Conservation (phyloP, 345 rosid species). For the Gossypium stocksii region DNA sequence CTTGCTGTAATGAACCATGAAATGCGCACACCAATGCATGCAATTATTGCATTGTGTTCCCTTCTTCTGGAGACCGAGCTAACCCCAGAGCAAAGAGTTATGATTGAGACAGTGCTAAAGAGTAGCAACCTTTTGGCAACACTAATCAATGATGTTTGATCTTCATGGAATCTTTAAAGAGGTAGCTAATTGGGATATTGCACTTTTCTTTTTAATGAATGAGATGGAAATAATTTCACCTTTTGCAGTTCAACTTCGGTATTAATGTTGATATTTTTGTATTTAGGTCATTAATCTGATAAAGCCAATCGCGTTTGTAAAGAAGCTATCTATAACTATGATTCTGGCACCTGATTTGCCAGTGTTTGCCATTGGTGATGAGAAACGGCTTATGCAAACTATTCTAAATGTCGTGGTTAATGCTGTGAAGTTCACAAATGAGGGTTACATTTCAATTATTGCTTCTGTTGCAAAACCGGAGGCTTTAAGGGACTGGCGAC, state of each 20-base stretch:
- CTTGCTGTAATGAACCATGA: constrained; percentile 97
- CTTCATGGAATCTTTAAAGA: constrained; percentile 65
- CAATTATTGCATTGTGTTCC: constrained; percentile 79
- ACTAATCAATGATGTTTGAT: constrained; percentile 80
- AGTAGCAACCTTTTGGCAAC: constrained; percentile 88
- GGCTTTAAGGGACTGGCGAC: constrained; percentile 58
- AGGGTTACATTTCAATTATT: constrained; percentile 62
- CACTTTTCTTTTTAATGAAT: background rate
- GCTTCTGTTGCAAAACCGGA: constrained; percentile 82
- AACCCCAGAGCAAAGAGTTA: constrained; percentile 73
- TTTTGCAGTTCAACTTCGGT: background rate
- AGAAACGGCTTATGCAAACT: constrained; percentile 79
- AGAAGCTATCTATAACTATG: constrained; percentile 59
- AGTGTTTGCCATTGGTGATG: constrained; percentile 68
- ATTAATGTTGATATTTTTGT: background rate
- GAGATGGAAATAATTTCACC: background rate
- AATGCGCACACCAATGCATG: constrained; percentile 94
- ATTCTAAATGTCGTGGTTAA: constrained; percentile 78
- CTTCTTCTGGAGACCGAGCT: constrained; percentile 83
- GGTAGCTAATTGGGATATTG: constrained; percentile 35
- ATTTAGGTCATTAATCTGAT: constrained; percentile 62
- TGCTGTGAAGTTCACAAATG: constrained; percentile 93
- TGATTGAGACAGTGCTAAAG: constrained; percentile 83
- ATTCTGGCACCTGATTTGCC: constrained; percentile 78
- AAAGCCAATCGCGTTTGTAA: constrained; percentile 78